phyloP scores from a whole-genome alignment of 2,329 filamentous ascomycete genomes.

The Nectriaceae sp. region DNA sequence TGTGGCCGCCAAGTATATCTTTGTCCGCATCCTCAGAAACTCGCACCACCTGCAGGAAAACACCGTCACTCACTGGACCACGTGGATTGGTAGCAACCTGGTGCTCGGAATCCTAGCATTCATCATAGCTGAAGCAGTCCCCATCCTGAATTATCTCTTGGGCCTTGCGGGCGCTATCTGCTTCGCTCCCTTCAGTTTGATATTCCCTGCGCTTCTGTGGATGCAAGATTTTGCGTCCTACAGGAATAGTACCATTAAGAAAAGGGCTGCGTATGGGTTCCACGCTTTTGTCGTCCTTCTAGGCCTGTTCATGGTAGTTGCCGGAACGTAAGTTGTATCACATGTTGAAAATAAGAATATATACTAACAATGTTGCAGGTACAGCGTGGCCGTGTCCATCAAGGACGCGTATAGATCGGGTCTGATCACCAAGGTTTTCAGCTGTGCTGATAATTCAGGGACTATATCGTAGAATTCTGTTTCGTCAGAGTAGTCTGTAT shows the following conservation, averaged over 20 bases:
- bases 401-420: constrained; percentile 24
- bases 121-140: constrained; percentile 25
- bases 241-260: neutral
- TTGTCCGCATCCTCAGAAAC: constrained; percentile 28
- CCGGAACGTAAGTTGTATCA: constrained; percentile 31
- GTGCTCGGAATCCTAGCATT: constrained; percentile 19
- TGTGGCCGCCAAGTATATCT: constrained; percentile 28
- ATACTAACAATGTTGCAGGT: constrained; percentile 17
- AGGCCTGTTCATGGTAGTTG: constrained; percentile 9
- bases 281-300: neutral
- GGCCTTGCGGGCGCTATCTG: no score
- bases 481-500: no score
- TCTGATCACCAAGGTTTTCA: constrained; percentile 25
- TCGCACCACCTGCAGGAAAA: constrained; percentile 29
- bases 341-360: no score
- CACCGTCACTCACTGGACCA: constrained; percentile 27
- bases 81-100: constrained; percentile 24
- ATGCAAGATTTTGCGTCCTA: neutral
- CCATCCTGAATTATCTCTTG: constrained; percentile 35
- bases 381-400: constrained; percentile 26
- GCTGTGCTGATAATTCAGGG: constrained; percentile 30
- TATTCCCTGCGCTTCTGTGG: neutral
- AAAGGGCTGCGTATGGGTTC: neutral
- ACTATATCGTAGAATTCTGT: constrained; percentile 16
- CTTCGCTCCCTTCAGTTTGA: neutral